These are phyloP conservation scores for Eleusine indica DNA, from an alignment of 176 grass and related monocot species.

Conservation along the genomic window DNA sequence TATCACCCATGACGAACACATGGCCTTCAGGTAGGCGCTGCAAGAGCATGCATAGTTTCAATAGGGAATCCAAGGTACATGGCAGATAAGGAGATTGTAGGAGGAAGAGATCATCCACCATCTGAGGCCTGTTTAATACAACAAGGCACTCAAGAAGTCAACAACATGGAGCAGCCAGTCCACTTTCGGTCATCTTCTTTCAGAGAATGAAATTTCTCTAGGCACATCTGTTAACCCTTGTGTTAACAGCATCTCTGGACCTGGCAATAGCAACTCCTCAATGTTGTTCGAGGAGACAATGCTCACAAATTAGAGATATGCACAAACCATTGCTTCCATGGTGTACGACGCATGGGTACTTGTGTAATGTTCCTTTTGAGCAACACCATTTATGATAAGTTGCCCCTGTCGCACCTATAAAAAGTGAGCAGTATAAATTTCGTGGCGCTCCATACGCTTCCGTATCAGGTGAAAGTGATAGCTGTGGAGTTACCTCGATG, in stretches of 20 bases:
- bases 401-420: constrained; percentile 49
- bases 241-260: constrained; percentile 57
- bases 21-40: constrained; percentile 59
- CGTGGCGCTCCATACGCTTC: neutral
- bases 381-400: constrained; percentile 58
- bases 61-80: neutral
- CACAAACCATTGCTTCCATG: constrained; percentile 63
- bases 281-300: constrained; percentile 69
- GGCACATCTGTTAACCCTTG: constrained; percentile 34
- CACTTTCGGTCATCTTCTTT: constrained; percentile 50
- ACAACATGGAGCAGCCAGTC: constrained; percentile 70
- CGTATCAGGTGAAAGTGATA: neutral
- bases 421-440: neutral
- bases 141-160: constrained; percentile 58
- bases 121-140: constrained; percentile 46
- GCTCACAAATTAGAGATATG: constrained; percentile 42
- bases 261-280: constrained; percentile 69
- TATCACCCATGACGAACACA: constrained; percentile 61
- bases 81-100: constrained; percentile 12
- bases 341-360: constrained; percentile 28
- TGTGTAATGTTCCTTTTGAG: constrained; percentile 41
- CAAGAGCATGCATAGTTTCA: constrained; percentile 35
- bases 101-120: constrained; percentile 57
- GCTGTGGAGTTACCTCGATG: constrained; percentile 44
- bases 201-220: constrained; percentile 32